These are phyloP conservation scores for Epichloe uncinata DNA, from an alignment of 2,329 filamentous ascomycete genomes.

Conservation along the genomic window DNA sequence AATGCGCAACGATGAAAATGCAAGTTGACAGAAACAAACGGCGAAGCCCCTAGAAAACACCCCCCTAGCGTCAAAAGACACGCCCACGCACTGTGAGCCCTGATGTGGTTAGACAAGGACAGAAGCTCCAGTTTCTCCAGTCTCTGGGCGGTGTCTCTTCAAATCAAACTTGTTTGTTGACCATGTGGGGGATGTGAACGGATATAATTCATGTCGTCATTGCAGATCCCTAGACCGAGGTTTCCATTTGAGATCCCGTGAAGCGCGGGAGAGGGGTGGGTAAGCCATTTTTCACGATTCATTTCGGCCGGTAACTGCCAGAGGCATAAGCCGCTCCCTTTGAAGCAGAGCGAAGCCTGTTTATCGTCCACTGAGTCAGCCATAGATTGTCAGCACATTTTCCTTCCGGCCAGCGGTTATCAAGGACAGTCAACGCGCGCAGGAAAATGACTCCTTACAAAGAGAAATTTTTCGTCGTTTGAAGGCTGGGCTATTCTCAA, in stretches of 20 bases:
- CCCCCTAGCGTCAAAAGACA: not conserved
- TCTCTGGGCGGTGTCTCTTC: not conserved
- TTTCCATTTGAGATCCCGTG: slow-evolving; percentile 6
- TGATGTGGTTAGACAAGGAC: not conserved
- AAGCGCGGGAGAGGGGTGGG: slow-evolving; percentile 4
- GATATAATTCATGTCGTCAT: not conserved
- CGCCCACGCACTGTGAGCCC: not conserved
- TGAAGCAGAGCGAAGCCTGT: slow-evolving; percentile 75
- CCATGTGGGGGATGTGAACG: not conserved
- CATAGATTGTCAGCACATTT: slow-evolving; percentile 55
- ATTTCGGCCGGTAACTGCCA: slow-evolving; percentile 24
- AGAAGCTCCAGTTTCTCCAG: not conserved
- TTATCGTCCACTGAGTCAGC: slow-evolving; percentile 77
- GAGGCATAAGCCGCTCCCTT: slow-evolving; percentile 45
- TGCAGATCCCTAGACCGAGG: not conserved
- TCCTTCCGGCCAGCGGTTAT: slow-evolving; percentile 61
- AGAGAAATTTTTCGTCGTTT: slow-evolving; percentile 37
- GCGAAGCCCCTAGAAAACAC: slow-evolving; percentile 4
- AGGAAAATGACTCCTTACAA: slow-evolving; percentile 75
- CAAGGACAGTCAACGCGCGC: slow-evolving; percentile 71
- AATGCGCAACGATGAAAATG: slow-evolving; percentile 19
- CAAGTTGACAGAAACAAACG: slow-evolving; percentile 10
- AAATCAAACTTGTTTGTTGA: not conserved
- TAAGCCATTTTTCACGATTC: slow-evolving; percentile 14
- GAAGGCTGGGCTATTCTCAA: slow-evolving; percentile 24